Evolutionary conservation across 2,329 filamentous ascomycete genomes (phyloP), one percentile per base, ranked within the genome.

Genomic region (Verruconis gallopava): DNA sequence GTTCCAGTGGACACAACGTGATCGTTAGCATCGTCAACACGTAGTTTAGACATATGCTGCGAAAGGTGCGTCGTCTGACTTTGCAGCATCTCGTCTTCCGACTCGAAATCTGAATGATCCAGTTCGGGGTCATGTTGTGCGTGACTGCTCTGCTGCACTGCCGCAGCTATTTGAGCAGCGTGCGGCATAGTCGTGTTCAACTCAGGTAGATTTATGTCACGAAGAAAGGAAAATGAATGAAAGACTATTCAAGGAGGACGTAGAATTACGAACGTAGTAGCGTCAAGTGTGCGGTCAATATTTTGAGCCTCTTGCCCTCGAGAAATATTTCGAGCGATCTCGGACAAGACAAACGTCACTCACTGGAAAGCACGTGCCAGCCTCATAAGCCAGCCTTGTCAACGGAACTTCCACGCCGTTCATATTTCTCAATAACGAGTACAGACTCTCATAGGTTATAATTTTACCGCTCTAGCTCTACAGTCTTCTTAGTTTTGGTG

Each of bases 41-140:
- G 77, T 50, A 96, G 82, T 65, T 93, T 93, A 46, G 73, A 73
- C 1, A 88, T 86, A 66, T 95, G 85, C 50, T 80, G 81, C 21
- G 85, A 77, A 28, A 96, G 71, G n/a, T 79, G 79, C 3, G 80
- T 78, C 41, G 94, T 81, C 53, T 95, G 85, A 55, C 95, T 88
- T 58, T 94, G 85, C 41, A 37, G 21, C 13, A 38, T 20, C 9
- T 43, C 41, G 20, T 18, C 20, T 5, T 30, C 36, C 4, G 33
- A 37, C 18, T 38, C 37, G 11, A 9, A 20, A 11, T 25, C 41
- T 13, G 19, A 30, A 4, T 30, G 22, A 21, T 43, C 35, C 15
- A 28, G 9, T 5, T 28, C 12, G n/a, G 13, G 33, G 35, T 38
- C 22, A 13, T 43, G 28, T 5, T 21, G 25, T 11, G 19, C 9